A percentile compares a stretch with the other conserved stretches of the same genome.
Evolutionary conservation across 106 monocot species (phyloP).

Genomic region (Acanthochlamys bracteata): DNA sequence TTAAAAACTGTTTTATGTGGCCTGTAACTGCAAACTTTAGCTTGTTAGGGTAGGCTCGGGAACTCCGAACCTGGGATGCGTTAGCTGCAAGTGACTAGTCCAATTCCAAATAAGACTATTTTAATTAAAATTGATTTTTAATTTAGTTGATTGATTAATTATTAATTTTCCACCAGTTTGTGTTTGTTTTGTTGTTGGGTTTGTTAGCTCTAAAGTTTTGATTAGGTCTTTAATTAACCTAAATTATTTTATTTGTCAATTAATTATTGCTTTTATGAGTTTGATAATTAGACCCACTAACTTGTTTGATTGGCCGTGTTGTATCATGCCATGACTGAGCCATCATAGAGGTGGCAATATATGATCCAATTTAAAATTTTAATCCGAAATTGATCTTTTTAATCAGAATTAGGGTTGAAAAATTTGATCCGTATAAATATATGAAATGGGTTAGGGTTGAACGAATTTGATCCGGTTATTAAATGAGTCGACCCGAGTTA

Average conservation of each 20-base stretch:
- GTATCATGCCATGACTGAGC: not conserved
- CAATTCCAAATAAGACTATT: not conserved
- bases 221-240: too few relatives aligned
- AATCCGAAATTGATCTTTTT: too few relatives aligned
- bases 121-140: not conserved
- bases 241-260: too few relatives aligned
- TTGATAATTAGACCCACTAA: not conserved
- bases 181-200: not conserved
- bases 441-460: too few relatives aligned
- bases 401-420: too few relatives aligned
- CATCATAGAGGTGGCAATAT: too few relatives aligned
- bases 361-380: too few relatives aligned
- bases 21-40: too few relatives aligned
- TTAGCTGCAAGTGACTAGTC: constrained; percentile 5
- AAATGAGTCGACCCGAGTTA: too few relatives aligned
- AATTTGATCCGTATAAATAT: too few relatives aligned
- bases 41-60: not conserved
- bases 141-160: not conserved
- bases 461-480: too few relatives aligned
- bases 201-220: not conserved
- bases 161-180: not conserved
- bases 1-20: too few relatives aligned
- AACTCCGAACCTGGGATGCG: constrained; percentile 20
- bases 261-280: not conserved
- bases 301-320: not conserved